A percentile compares a stretch with the other conserved stretches of the same genome.
phyloP scores from a whole-genome alignment of 129 eudicot genomes.

The Flaveria robusta region DNA sequence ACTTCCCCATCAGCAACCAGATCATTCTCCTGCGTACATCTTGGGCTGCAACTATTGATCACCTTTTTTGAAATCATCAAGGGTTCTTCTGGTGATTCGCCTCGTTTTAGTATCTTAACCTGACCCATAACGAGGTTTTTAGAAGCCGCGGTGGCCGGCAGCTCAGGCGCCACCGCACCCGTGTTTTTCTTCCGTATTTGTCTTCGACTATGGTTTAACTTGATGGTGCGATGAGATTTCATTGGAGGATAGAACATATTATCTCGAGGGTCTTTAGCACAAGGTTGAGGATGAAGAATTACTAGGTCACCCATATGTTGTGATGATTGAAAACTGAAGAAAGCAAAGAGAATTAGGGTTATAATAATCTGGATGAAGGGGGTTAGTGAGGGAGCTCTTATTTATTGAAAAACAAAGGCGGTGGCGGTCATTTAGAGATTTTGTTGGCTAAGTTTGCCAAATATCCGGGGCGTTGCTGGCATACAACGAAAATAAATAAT shows the following conservation, averaged over 20 bases:
- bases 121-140: constrained; percentile 36
- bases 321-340: too few species aligned
- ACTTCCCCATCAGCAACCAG: neutral
- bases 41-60: neutral
- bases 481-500: too few species aligned
- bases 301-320: constrained; percentile 30
- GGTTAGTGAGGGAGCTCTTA: too few species aligned
- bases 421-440: too few species aligned
- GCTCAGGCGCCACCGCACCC: neutral
- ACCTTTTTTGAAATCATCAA: neutral
- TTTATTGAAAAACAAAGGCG: too few species aligned
- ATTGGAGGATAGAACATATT: neutral
- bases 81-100: constrained; percentile 22
- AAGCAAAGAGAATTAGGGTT: too few species aligned
- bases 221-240: constrained; percentile 17
- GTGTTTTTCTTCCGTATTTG: neutral
- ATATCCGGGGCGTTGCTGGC: too few species aligned
- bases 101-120: constrained; percentile 52
- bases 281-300: constrained; percentile 32
- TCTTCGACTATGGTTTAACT: neutral
- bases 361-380: too few species aligned
- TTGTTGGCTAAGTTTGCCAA: too few species aligned
- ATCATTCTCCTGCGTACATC: neutral
- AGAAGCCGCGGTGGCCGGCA: too few species aligned
- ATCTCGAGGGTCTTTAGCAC: neutral